phyloP scores from a whole-genome alignment of 305 asterid species.

The Fraxinus ornus region DNA sequence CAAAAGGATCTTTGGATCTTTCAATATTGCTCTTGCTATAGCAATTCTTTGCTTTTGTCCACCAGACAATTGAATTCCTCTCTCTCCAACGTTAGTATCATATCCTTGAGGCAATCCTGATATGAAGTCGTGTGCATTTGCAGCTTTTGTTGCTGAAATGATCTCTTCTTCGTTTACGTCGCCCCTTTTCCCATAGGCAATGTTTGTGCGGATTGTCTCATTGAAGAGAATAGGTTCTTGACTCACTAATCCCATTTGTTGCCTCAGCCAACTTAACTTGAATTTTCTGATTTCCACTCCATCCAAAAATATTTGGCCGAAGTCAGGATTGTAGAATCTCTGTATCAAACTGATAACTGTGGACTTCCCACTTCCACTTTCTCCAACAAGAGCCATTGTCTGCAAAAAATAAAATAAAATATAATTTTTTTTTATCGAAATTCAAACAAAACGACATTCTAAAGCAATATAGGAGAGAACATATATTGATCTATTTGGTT shows the following conservation, averaged over 20 bases:
- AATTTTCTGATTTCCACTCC: conserved; percentile 31
- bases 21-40: conserved; percentile 52
- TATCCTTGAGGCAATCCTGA: conserved; percentile 54
- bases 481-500: background rate
- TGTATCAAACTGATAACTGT: conserved; percentile 41
- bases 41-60: conserved; percentile 65
- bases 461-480: background rate
- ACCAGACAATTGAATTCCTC: conserved; percentile 50
- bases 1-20: conserved; percentile 47
- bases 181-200: conserved; percentile 44
- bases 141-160: conserved; percentile 43
- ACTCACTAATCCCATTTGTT: conserved; percentile 53
- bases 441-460: background rate
- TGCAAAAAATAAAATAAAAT: conserved; percentile 17
- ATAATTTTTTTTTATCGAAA: background rate
- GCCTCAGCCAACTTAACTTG: conserved; percentile 43
- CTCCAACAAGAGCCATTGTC: conserved; percentile 60
- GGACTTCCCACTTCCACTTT: conserved; percentile 56
- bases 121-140: conserved; percentile 60
- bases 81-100: conserved; percentile 50
- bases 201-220: conserved; percentile 58
- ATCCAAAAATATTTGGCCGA: conserved; percentile 37
- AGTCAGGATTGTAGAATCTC: conserved; percentile 45
- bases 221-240: conserved; percentile 55
- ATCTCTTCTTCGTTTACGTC: conserved; percentile 49